Conservation (phyloP, 805 yeast genomes). For the Candida argentea region DNA sequence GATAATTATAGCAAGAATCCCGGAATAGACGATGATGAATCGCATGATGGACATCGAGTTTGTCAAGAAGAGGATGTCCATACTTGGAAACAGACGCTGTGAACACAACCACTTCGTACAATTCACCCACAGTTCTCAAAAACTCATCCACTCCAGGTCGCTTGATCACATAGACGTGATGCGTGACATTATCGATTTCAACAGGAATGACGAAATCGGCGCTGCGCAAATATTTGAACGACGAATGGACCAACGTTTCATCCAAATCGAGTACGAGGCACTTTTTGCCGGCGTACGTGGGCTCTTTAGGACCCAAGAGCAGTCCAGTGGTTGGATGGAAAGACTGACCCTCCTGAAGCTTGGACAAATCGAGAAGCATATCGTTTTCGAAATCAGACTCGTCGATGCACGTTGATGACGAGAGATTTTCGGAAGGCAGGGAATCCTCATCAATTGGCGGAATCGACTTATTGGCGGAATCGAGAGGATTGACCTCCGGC, state of each 20-base stretch:
- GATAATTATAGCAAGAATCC: constrained; percentile 88
- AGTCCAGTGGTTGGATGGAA: constrained; percentile 52
- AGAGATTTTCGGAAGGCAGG: constrained; percentile 3
- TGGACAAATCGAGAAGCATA: constrained; percentile 44
- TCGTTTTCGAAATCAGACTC: constrained; percentile 19
- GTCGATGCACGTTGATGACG: too few relatives aligned
- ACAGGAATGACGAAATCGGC: constrained; percentile 98
- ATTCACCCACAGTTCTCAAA: constrained; percentile 66
- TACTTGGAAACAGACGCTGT: constrained; percentile 94
- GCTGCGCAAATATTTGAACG: constrained; percentile 81
- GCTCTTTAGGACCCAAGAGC: constrained; percentile 48
- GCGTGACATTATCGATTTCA: constrained; percentile 85
- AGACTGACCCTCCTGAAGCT: constrained; percentile 63
- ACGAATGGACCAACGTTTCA: constrained; percentile 92
- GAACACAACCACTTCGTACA: constrained; percentile 92
- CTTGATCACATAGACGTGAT: constrained; percentile 91
- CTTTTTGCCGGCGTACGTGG: constrained; percentile 51
- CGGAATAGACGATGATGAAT: constrained; percentile 90
- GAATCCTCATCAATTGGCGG: constrained; percentile 2
- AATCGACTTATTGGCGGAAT: constrained; percentile 1
- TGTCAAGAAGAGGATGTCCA: constrained; percentile 91
- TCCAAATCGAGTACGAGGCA: constrained; percentile 88
- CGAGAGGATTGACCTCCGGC: neutral
- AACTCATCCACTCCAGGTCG: constrained; percentile 98
- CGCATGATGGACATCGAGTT: constrained; percentile 62